A percentile compares a stretch with the other conserved stretches of the same genome.
Evolutionary conservation across 441 rosid genomes (phyloP).

Genomic region (Iberis amara): DNA sequence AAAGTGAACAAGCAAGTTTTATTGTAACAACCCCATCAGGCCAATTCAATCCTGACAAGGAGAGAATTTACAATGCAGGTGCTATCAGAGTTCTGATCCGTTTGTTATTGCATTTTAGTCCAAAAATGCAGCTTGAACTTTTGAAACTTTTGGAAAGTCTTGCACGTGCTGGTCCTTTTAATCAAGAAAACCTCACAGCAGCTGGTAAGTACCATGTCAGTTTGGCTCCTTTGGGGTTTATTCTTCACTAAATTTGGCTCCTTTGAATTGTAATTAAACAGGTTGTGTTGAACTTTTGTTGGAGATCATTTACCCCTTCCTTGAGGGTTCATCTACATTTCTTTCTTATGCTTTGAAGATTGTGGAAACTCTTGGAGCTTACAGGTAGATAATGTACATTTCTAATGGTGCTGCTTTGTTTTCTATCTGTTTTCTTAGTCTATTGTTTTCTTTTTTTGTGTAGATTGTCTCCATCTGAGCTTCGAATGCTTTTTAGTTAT

Average conservation of each 20-base stretch:
- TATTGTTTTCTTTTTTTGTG: conserved; percentile 32
- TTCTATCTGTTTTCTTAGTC: conserved; percentile 22
- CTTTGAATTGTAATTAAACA: conserved; percentile 28
- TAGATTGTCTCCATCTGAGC: conserved; percentile 97
- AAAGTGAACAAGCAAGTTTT: conserved; percentile 48
- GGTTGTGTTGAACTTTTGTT: conserved; percentile 97
- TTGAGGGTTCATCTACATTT: conserved; percentile 77
- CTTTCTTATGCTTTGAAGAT: conserved; percentile 85
- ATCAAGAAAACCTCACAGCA: conserved; percentile 95
- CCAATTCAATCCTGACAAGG: conserved; percentile 69
- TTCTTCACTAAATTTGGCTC: conserved; percentile 20
- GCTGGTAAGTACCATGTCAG: conserved; percentile 56
- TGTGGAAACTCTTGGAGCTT: conserved; percentile 98
- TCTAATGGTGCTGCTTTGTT: conserved; percentile 21
- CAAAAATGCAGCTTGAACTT: conserved; percentile 88
- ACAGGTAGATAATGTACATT: conserved; percentile 48
- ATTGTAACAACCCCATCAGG: conserved; percentile 60
- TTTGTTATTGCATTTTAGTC: conserved; percentile 89
- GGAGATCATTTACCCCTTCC: conserved; percentile 90
- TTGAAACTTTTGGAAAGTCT: conserved; percentile 77
- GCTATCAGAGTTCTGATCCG: conserved; percentile 85
- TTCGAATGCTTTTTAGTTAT: conserved; percentile 77
- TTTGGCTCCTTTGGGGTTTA: conserved; percentile 1
- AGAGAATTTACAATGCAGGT: conserved; percentile 84
- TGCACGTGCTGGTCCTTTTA: conserved; percentile 87